These are phyloP conservation scores for Starmerella lactis-condensi DNA, from an alignment of 805 yeast genomes.

Conservation along the genomic window DNA sequence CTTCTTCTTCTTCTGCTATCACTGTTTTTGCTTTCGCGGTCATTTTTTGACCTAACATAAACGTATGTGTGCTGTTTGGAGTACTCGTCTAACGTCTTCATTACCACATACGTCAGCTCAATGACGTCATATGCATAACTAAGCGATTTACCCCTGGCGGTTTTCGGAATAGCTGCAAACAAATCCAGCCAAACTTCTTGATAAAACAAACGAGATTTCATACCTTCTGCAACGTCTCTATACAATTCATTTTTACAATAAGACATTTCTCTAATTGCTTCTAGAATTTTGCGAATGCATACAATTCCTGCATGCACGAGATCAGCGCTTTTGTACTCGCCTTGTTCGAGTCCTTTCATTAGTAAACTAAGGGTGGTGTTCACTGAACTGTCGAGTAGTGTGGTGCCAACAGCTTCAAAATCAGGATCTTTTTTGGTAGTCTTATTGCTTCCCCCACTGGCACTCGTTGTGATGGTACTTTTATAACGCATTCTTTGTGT, in stretches of 20 bases:
- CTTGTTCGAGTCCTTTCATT: conserved; percentile 21
- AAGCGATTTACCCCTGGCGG: conserved; percentile 45
- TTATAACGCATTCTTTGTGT: conserved; percentile 35
- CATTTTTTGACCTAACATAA: conserved; percentile 32
- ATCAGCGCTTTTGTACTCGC: conserved; percentile 30
- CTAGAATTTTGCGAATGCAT: conserved; percentile 45
- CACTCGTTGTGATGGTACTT: not conserved
- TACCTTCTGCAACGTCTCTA: conserved; percentile 36
- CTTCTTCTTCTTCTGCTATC: no score
- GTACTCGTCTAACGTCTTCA: conserved; percentile 50
- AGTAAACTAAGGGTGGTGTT: conserved; percentile 32
- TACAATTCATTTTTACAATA: conserved; percentile 28
- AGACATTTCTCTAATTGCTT: conserved; percentile 28
- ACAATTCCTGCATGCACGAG: conserved; percentile 53
- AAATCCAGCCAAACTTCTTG: conserved; percentile 40
- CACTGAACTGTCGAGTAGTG: conserved; percentile 43
- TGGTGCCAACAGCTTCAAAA: conserved; percentile 23
- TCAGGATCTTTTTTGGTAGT: conserved; percentile 17
- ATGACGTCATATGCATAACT: conserved; percentile 41
- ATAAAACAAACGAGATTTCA: conserved; percentile 51
- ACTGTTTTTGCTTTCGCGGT: conserved; percentile 15
- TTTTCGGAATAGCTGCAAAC: conserved; percentile 40
- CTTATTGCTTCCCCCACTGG: conserved; percentile 12
- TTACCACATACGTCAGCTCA: conserved; percentile 42
- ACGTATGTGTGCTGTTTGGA: conserved; percentile 37